phyloP scores from a whole-genome alignment of 2,329 filamentous ascomycete genomes.

The Hypoxylon sp. region DNA sequence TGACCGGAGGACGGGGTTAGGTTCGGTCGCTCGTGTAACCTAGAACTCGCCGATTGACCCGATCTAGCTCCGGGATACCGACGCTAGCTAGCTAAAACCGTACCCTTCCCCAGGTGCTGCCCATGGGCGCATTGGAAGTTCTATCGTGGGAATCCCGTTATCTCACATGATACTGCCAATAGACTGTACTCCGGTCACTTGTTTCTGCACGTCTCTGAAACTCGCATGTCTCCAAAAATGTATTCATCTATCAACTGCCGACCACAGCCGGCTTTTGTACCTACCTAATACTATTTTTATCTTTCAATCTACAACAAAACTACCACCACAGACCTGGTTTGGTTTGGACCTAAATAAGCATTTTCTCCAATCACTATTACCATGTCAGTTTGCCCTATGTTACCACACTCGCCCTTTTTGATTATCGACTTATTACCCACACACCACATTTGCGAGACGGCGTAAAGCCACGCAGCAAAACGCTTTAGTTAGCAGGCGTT shows the following conservation, averaged over 20 bases:
- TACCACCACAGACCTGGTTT: constrained; percentile 3
- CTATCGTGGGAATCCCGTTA: too few relatives aligned
- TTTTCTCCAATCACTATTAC: constrained; percentile 11
- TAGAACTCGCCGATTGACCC: constrained; percentile 4
- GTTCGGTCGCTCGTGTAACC: neutral
- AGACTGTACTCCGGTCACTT: neutral
- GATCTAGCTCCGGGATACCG: neutral
- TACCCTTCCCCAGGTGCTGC: too few relatives aligned
- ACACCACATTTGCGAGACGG: neutral
- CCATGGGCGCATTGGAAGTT: too few relatives aligned
- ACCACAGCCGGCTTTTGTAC: neutral
- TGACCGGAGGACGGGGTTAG: neutral
- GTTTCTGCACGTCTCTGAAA: constrained; percentile 6
- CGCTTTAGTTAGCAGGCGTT: constrained; percentile 1
- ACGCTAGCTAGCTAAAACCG: neutral
- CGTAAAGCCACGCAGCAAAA: neutral
- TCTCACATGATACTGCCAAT: neutral
- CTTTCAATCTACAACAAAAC: neutral
- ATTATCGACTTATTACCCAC: constrained; percentile 21
- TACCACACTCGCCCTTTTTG: constrained; percentile 10
- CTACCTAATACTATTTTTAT: constrained; percentile 5
- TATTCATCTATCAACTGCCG: constrained; percentile 21
- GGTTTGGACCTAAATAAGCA: neutral
- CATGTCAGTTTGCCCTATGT: constrained; percentile 2
- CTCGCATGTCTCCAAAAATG: constrained; percentile 8